Conservation (phyloP, 176 grass and related monocot genomes). For the maize (Zea mays) region DNA sequence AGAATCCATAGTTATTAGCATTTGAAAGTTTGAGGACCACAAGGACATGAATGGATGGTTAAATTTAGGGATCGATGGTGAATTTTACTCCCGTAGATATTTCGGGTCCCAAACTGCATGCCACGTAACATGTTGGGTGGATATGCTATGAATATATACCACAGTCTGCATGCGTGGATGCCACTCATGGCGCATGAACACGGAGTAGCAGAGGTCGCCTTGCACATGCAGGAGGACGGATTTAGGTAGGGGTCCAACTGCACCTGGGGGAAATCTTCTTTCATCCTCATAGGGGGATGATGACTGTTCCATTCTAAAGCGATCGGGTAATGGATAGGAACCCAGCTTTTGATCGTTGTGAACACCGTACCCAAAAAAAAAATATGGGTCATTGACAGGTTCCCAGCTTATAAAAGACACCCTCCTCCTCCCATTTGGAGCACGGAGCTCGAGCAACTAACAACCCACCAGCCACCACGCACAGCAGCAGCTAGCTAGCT, state of each 20-base stretch:
- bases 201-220: background rate
- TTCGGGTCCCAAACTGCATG: background rate
- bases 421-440: constrained; percentile 25
- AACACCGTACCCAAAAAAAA: background rate
- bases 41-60: too few species aligned
- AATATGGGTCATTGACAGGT: background rate
- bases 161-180: constrained; percentile 25
- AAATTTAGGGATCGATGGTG: too few species aligned
- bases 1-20: too few species aligned
- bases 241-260: constrained; percentile 34
- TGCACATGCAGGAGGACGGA: constrained; percentile 39
- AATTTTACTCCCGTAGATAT: too few species aligned
- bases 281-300: constrained; percentile 22
- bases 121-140: constrained; percentile 14
- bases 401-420: constrained; percentile 63
- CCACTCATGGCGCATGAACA: constrained; percentile 36
- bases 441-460: constrained; percentile 45
- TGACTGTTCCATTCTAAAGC: constrained; percentile 61
- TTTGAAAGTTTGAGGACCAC: too few species aligned
- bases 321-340: constrained; percentile 26
- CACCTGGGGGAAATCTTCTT: constrained; percentile 5
- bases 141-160: background rate
- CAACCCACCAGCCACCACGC: background rate
- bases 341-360: constrained; percentile 24
- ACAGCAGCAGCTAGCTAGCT: background rate